Evolutionary conservation across 768 basidiomycete genomes (phyloP).

Genomic region (Calocybe cyanea): DNA sequence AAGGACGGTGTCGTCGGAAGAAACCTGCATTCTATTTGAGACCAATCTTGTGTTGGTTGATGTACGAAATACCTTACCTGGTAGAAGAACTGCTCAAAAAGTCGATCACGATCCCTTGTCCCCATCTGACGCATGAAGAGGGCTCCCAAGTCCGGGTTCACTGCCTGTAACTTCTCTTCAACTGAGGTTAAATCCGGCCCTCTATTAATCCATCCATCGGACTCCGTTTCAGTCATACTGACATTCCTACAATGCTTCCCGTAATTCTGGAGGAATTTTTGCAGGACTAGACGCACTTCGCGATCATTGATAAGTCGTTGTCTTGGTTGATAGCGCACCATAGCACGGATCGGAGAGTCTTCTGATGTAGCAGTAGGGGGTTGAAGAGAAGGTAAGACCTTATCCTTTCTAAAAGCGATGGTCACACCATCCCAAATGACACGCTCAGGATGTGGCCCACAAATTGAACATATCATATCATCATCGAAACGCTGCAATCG

Average conservation of each 20-base stretch:
- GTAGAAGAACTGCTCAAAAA: no score
- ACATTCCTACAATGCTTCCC: neutral
- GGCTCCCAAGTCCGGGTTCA: no score
- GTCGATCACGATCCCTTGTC: no score
- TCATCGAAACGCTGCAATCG: constrained; percentile 2
- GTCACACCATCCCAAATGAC: no score
- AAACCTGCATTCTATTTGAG: no score
- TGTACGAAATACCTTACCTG: no score
- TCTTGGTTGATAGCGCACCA: neutral
- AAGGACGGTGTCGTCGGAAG: no score
- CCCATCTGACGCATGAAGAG: no score
- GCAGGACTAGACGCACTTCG: neutral
- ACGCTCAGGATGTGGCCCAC: constrained; percentile 15
- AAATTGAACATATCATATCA: constrained; percentile 17
- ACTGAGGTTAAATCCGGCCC: neutral
- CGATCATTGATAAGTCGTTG: neutral
- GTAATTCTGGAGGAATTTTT: neutral
- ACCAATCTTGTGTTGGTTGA: no score
- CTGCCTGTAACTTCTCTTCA: no score
- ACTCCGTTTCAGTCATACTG: no score
- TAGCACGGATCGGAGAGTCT: neutral
- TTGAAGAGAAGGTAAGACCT: constrained; percentile 9
- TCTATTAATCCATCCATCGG: neutral
- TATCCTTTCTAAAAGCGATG: constrained; percentile 14
- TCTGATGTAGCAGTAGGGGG: neutral